These are phyloP conservation scores for Heimioporus sp. DNA, from an alignment of 768 basidiomycete species.

Conservation along the genomic window DNA sequence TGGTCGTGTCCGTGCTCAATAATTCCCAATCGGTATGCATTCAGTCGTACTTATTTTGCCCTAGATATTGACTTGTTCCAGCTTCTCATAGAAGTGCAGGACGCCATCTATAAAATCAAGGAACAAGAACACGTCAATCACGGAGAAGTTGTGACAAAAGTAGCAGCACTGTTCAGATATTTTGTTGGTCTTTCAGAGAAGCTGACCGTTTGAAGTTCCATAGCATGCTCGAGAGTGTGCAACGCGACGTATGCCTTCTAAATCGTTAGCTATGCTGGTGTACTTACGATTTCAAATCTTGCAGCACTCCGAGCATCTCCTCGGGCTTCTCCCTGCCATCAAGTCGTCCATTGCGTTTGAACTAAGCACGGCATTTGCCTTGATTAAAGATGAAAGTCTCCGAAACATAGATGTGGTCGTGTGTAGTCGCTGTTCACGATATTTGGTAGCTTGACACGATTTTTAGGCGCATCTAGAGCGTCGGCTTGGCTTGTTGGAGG, in stretches of 20 bases:
- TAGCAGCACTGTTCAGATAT: slow-evolving; percentile 7
- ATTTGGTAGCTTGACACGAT: slow-evolving; percentile 7
- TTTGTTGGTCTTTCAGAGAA: background rate
- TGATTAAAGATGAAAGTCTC: slow-evolving; percentile 28
- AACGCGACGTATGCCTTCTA: slow-evolving; percentile 20
- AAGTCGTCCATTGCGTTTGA: slow-evolving; percentile 25
- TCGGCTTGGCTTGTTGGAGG: slow-evolving; percentile 25
- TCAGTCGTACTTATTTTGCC: background rate
- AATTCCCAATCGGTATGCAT: slow-evolving; percentile 22
- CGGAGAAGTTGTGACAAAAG: slow-evolving; percentile 21
- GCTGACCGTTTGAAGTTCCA: slow-evolving; percentile 24
- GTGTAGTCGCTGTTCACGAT: slow-evolving; percentile 7
- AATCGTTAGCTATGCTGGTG: background rate
- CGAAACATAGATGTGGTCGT: slow-evolving; percentile 27
- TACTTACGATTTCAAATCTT: slow-evolving; percentile 1
- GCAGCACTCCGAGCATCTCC: slow-evolving; percentile 29
- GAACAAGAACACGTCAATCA: slow-evolving; percentile 19
- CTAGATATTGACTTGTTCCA: slow-evolving; percentile 11
- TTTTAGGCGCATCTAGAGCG: slow-evolving; percentile 30
- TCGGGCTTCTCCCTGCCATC: slow-evolving; percentile 20
- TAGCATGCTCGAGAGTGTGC: slow-evolving; percentile 21
- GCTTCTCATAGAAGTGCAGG: slow-evolving; percentile 22
- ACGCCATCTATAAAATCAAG: slow-evolving; percentile 19
- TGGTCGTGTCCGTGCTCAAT: slow-evolving; percentile 9
- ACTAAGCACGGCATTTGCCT: slow-evolving; percentile 19